Base-by-base conservation (phyloP, 192 early-diverging fungal species). In the Coemansia biformis region DNA sequence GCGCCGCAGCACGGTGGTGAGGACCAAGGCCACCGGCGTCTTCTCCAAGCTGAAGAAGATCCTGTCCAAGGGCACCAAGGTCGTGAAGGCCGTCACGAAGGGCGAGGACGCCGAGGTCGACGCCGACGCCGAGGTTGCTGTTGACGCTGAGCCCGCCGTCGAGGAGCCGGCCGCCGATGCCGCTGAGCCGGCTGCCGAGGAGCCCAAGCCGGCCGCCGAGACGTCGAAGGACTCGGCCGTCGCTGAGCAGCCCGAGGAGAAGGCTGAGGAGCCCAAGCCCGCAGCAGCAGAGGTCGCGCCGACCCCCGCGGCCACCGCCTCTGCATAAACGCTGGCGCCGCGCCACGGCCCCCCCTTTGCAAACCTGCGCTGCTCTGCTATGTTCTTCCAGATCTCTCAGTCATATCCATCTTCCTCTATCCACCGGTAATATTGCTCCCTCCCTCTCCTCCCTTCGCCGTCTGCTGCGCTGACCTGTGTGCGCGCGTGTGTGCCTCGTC, bases 1-100 rank as follows among this genome's bases (percentile, higher is more conserved):
- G 69, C 69, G 69, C 46, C 56, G 62, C 62, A 53, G 50, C 35
- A 72, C 69, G 21, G 53, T 69, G 22, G 54, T 69, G 17, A 54
- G 44, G 57, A 54, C 38, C 61, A 72, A 63, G 61, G 62, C 59
- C 23, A 58, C 61, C 16, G 61, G 61, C 38, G 49, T 72, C 14
- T 45, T 72, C 55, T 65, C 61, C 37, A 41, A 53, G 49, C 53
- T 72, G 51, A 72, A 57, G 57, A 55, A 55, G 48, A 38, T 60
- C 37, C 57, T 72, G 23, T 41, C 69, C 21, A 59, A 48, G 43
- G 45, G 57, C 24, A 47, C 65, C 51, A 59, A 67, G 64, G 64
- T 53, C 37, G 36, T 26, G 34, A 29, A 33, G 15, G 29, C 49
- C 18, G 50, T 34, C 15, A 22, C 46, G 51, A 15, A 36, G 34